Conservation (phyloP, 2,329 filamentous ascomycete genomes). For the Stachybotrys chartarum region DNA sequence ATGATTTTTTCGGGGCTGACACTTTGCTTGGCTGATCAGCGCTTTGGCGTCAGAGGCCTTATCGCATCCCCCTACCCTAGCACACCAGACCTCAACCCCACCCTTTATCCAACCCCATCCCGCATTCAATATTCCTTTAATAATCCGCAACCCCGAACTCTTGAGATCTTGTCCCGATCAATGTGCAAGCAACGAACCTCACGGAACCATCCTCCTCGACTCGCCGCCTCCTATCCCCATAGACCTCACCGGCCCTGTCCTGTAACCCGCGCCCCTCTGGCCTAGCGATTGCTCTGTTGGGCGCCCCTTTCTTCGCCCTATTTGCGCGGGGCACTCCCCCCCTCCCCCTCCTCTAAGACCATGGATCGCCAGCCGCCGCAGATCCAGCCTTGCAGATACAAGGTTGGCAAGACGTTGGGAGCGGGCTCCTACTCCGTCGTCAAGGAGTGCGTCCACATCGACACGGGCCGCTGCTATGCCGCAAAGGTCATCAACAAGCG, state of each 20-base stretch:
- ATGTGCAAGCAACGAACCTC: too few relatives aligned
- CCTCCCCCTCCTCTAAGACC: neutral
- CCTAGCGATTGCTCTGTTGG: neutral
- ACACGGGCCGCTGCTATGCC: slow-evolving; percentile 95
- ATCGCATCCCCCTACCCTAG: neutral
- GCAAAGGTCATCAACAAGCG: slow-evolving; percentile 99
- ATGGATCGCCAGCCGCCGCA: slow-evolving; percentile 38
- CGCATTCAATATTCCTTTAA: neutral
- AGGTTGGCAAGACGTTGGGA: slow-evolving; percentile 95
- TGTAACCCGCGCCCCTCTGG: slow-evolving; percentile 2
- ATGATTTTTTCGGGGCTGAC: too few relatives aligned
- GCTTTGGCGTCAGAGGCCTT: neutral
- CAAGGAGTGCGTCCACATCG: slow-evolving; percentile 98
- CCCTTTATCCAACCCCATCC: slow-evolving; percentile 1
- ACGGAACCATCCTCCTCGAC: too few relatives aligned
- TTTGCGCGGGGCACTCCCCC: neutral
- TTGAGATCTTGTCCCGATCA: too few relatives aligned
- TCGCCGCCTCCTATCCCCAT: neutral
- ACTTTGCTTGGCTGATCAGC: too few relatives aligned
- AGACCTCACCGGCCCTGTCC: slow-evolving; percentile 4
- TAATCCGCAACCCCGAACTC: too few relatives aligned
- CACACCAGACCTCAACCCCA: neutral
- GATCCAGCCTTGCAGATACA: slow-evolving; percentile 94
- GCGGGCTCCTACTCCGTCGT: slow-evolving; percentile 97
- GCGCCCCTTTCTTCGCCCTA: neutral